Evolutionary conservation across 2,329 filamentous ascomycete genomes (phyloP).

Genomic region (Botrytis fabae): DNA sequence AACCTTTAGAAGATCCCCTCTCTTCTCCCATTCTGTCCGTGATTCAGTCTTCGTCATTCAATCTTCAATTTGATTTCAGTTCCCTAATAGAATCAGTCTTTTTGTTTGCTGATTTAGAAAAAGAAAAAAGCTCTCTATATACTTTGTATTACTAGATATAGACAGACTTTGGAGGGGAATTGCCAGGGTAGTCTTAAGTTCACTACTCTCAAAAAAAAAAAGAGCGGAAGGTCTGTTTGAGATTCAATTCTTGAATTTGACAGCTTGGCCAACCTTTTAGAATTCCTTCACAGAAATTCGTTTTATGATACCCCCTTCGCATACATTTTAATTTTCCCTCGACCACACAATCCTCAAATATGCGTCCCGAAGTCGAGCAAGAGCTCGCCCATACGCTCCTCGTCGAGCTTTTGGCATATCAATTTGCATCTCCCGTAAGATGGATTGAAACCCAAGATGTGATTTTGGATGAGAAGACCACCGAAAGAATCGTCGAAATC

Average conservation of each 20-base stretch:
- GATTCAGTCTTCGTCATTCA: neutral
- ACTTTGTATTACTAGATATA: conserved; percentile 17
- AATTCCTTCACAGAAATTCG: conserved; percentile 14
- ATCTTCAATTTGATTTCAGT: conserved; percentile 17
- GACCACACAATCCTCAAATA: conserved; percentile 50
- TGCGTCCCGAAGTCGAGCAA: conserved; percentile 99
- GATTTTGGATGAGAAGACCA: conserved; percentile 91
- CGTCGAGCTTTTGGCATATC: conserved; percentile 97
- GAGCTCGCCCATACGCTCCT: conserved; percentile 98
- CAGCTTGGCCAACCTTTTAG: neutral
- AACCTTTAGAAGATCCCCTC: conserved; percentile 11
- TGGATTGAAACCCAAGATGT: conserved; percentile 99
- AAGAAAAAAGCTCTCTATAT: conserved; percentile 12
- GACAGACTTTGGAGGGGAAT: conserved; percentile 17
- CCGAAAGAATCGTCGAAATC: conserved; percentile 96
- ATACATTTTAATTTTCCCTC: conserved; percentile 27
- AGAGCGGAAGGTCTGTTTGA: conserved; percentile 10
- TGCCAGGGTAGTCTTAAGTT: conserved; percentile 15
- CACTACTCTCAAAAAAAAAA: neutral
- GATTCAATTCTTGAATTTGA: conserved; percentile 15
- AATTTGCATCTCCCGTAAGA: conserved; percentile 97
- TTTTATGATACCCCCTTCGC: conserved; percentile 28
- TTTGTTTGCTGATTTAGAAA: conserved; percentile 13
- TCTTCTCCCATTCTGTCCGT: neutral
- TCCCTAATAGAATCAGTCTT: conserved; percentile 1